phyloP scores from a whole-genome alignment of 495 filamentous ascomycete species.

The Tuber microsphaerosporum region DNA sequence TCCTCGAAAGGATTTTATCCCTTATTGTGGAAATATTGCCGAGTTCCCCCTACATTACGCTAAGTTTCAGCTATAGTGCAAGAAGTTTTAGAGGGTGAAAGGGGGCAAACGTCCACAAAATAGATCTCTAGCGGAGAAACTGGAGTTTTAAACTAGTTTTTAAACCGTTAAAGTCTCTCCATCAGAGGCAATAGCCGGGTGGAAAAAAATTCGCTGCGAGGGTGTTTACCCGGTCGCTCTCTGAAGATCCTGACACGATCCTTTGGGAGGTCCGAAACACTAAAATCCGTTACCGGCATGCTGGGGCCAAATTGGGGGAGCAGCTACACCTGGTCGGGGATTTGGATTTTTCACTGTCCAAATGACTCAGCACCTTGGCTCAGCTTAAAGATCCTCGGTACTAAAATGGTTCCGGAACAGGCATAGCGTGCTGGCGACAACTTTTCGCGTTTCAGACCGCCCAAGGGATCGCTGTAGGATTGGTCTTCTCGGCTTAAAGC shows the following conservation, averaged over 20 bases:
- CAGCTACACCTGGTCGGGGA: no score
- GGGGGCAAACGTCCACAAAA: neutral
- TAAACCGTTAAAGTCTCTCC: neutral
- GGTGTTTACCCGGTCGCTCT: neutral
- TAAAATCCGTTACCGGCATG: neutral
- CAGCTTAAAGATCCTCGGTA: no score
- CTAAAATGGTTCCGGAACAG: no score
- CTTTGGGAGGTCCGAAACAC: no score
- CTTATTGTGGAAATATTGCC: neutral
- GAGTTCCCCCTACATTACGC: neutral
- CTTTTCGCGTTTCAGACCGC: no score
- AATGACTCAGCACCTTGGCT: no score
- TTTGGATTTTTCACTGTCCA: no score
- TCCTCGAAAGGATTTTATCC: neutral
- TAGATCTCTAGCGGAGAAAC: neutral
- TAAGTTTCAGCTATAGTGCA: neutral
- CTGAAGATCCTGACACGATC: neutral
- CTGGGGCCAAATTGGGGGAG: no score
- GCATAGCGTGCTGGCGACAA: no score
- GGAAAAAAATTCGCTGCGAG: neutral
- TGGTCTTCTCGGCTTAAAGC: no score
- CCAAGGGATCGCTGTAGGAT: no score
- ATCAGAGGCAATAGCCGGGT: no score
- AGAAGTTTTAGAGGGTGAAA: neutral
- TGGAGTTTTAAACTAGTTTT: neutral